Base-by-base conservation (phyloP, 495 filamentous ascomycete genomes). In the Durotheca rogersii region DNA sequence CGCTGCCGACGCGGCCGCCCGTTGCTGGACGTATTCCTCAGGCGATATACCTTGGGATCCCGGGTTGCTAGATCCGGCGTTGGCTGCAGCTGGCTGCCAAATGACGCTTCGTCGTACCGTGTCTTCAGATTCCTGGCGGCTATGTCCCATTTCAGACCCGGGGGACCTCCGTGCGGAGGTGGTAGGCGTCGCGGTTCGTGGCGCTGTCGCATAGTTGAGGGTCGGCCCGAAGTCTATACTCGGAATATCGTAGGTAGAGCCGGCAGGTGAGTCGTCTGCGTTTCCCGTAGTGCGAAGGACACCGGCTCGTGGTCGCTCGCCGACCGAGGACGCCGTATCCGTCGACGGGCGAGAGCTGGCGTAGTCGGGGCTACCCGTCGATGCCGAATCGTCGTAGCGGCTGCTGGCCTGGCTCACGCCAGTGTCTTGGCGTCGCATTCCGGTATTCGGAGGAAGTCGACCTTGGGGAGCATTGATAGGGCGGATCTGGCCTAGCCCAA, bases 171-270 rank as follows among this genome's bases (percentile, higher is more conserved):
- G 68, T 16, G 37, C 46, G 37, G 54, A 62, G 66, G 61, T 43
- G 2, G 56, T 48, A 2, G 61, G 43, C 17, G 56, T 53, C 36
- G 65, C 62, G 6, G 47, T 36, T 4, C 59, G 51, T 9, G 63
- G 48, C 6, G 60, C 58, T 4, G 68, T 56, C 7, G 72, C 77
- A 37, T 86, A 86, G 59, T 87, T 84, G 45, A 84, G 73, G 0
- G 92, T 96, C 12, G 82, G 89, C 0, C 92, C 92, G 65, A 97
- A 97, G 61, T 97, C 87, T 49, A 97, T 79, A 6, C 72, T 68
- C 1, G 90, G 89, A 46, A 94, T 86, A 36, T 83, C 78, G 15
- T 70, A 69, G 14, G 61, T 41, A 7, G 21, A 17, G 40, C 34
- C 6, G 21, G 20, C 7, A 27, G 51, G 34, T 25, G 47, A 34